A percentile compares a stretch with the other conserved stretches of the same genome.
phyloP scores from a whole-genome alignment of 495 filamentous ascomycete species.

The Sabuloglossum arenarium region DNA sequence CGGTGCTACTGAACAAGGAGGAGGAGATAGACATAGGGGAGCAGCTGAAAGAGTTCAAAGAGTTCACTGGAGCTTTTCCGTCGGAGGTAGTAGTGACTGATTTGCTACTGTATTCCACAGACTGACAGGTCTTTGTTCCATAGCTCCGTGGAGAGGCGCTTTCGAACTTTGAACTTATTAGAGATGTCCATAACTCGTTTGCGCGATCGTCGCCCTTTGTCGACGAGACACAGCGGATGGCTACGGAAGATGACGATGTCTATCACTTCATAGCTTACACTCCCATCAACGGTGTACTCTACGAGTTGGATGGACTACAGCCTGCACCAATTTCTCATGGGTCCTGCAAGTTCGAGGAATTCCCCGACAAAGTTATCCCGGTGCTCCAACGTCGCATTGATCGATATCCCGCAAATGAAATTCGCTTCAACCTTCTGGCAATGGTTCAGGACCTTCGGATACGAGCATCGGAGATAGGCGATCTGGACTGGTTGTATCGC shows the following conservation, averaged over 20 bases:
- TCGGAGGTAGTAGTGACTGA: conserved; percentile 36
- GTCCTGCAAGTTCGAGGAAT: conserved; percentile 39
- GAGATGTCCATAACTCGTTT: conserved; percentile 86
- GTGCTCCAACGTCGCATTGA: conserved; percentile 70
- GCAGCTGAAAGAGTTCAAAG: conserved; percentile 57
- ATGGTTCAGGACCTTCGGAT: conserved; percentile 66
- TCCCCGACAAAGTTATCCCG: conserved; percentile 66
- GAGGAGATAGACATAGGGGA: conserved; percentile 33
- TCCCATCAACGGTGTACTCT: conserved; percentile 52
- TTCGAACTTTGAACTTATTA: conserved; percentile 58
- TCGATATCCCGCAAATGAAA: conserved; percentile 70
- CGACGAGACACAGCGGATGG: conserved; percentile 55
- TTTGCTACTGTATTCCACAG: conserved; percentile 19
- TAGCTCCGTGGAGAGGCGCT: conserved; percentile 42
- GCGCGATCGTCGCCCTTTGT: conserved; percentile 73
- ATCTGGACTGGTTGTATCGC: conserved; percentile 49
- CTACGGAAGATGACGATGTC: conserved; percentile 48
- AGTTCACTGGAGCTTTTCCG: conserved; percentile 78
- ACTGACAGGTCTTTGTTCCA: conserved; percentile 31
- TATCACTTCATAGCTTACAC: conserved; percentile 98
- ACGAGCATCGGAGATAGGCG: conserved; percentile 60
- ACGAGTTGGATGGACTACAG: conserved; percentile 90
- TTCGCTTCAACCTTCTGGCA: conserved; percentile 87
- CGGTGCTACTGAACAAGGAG: conserved; percentile 75
- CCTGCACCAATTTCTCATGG: conserved; percentile 84